Percentiles rank a stretch among this genome's conserved stretches.
Evolutionary conservation across 306 rosid species (phyloP).

Genomic region (Pyrus pyrifolia): DNA sequence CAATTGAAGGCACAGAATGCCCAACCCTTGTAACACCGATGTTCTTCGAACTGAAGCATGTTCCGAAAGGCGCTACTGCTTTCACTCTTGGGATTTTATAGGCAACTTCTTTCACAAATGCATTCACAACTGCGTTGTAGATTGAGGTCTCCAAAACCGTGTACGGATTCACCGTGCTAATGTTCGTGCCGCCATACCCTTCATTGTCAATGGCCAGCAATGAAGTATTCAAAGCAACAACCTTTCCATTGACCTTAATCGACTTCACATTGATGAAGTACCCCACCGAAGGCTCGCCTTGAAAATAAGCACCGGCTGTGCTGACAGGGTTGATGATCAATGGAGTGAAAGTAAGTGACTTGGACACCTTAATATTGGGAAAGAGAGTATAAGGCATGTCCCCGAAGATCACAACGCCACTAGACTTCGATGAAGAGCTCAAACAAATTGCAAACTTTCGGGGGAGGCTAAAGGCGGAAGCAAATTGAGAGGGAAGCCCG

Average conservation of each 20-base stretch:
- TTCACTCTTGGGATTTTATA: constrained; percentile 14
- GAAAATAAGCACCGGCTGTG: constrained; percentile 3
- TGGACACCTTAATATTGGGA: constrained; percentile 17
- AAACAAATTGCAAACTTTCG: constrained; percentile 47
- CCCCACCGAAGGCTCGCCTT: constrained; percentile 38
- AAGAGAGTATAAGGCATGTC: constrained; percentile 27
- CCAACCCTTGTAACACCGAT: constrained; percentile 31
- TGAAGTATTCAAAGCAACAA: constrained; percentile 26
- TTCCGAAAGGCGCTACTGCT: constrained; percentile 43
- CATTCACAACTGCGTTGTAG: constrained; percentile 33
- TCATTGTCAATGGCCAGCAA: constrained; percentile 25
- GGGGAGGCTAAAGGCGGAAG: constrained; percentile 28
- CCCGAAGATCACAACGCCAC: constrained; percentile 36
- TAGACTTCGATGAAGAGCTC: constrained; percentile 7
- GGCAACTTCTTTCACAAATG: constrained; percentile 24
- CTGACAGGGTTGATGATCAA: neutral
- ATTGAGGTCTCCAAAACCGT: constrained; percentile 39
- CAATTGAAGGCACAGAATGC: constrained; percentile 42
- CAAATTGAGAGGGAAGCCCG: constrained; percentile 40
- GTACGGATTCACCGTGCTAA: constrained; percentile 55
- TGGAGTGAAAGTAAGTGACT: constrained; percentile 7
- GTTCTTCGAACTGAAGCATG: constrained; percentile 26
- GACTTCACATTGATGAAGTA: constrained; percentile 48
- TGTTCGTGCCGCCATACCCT: constrained; percentile 54
- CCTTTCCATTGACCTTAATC: constrained; percentile 19